phyloP scores from a whole-genome alignment of 768 basidiomycete genomes.

The Tricholoma flavovirens region DNA sequence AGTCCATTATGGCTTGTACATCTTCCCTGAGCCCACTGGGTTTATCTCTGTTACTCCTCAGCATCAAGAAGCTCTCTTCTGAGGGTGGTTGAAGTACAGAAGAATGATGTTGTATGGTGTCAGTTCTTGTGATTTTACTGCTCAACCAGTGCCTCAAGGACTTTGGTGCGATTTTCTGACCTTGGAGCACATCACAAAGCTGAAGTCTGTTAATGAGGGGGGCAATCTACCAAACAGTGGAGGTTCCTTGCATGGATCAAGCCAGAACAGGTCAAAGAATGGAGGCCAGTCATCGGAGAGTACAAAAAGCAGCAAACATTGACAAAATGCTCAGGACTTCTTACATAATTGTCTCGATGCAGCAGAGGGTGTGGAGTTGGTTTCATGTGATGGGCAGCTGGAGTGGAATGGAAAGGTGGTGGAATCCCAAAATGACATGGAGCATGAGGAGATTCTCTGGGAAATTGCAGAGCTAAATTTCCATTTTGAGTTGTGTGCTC shows the following conservation, averaged over 20 bases:
- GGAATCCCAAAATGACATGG: background rate
- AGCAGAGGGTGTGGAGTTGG: background rate
- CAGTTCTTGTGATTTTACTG: background rate
- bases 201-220: no score
- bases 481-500: conserved; percentile 13
- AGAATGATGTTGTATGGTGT: background rate
- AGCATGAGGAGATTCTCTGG: conserved; percentile 13
- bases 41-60: background rate
- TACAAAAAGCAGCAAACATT: background rate
- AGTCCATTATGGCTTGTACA: conserved; percentile 1
- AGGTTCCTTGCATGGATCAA: no score
- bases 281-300: background rate
- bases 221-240: no score
- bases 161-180: background rate
- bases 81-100: background rate
- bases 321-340: background rate
- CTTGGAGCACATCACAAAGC: no score
- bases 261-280: background rate
- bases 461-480: conserved; percentile 16
- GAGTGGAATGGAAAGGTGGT: background rate
- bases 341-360: background rate
- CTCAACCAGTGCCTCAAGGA: background rate
- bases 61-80: background rate
- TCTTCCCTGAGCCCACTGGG: conserved; percentile 1
- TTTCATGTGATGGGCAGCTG: background rate